Evolutionary conservation across 306 rosid species (phyloP).

Genomic region (Vigna unguiculata): DNA sequence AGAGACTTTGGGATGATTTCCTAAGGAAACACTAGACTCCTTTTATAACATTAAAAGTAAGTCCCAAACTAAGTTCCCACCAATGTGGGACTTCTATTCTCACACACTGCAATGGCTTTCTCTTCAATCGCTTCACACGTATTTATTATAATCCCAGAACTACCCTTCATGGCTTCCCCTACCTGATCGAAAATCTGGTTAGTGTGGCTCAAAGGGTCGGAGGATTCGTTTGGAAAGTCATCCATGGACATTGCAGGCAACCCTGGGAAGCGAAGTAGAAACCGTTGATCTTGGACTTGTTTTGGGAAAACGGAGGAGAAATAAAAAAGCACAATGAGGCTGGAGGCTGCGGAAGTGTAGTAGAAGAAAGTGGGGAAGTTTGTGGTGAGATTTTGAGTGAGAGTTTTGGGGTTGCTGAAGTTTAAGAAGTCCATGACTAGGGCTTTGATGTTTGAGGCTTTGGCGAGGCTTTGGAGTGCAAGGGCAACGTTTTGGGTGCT

Average conservation of each 20-base stretch:
- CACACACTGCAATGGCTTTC: slow-evolving; percentile 25
- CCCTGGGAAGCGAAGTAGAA: slow-evolving; percentile 42
- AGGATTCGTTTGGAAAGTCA: background rate
- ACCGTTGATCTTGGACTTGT: slow-evolving; percentile 30
- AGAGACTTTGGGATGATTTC: no score
- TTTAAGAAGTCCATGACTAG: slow-evolving; percentile 56
- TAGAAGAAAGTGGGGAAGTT: slow-evolving; percentile 52
- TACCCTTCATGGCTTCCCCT: background rate
- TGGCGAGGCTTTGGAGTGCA: slow-evolving; percentile 31
- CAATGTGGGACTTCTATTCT: no score
- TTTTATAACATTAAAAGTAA: no score
- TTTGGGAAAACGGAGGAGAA: slow-evolving; percentile 27
- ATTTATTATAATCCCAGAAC: slow-evolving; percentile 39
- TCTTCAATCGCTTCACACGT: slow-evolving; percentile 29
- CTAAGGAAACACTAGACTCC: no score
- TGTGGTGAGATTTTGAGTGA: slow-evolving; percentile 39
- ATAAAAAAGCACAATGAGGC: slow-evolving; percentile 28
- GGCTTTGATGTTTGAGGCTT: slow-evolving; percentile 42
- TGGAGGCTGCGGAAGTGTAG: slow-evolving; percentile 41
- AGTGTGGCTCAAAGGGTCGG: background rate
- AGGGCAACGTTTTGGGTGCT: slow-evolving; percentile 3
- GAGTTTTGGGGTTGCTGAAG: slow-evolving; percentile 4
- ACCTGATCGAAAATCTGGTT: background rate
- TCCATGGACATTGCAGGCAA: background rate
- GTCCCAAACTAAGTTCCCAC: no score